These are phyloP conservation scores for Annulohypoxylon truncatum DNA, from an alignment of 2,329 filamentous ascomycete genomes.

Conservation along the genomic window DNA sequence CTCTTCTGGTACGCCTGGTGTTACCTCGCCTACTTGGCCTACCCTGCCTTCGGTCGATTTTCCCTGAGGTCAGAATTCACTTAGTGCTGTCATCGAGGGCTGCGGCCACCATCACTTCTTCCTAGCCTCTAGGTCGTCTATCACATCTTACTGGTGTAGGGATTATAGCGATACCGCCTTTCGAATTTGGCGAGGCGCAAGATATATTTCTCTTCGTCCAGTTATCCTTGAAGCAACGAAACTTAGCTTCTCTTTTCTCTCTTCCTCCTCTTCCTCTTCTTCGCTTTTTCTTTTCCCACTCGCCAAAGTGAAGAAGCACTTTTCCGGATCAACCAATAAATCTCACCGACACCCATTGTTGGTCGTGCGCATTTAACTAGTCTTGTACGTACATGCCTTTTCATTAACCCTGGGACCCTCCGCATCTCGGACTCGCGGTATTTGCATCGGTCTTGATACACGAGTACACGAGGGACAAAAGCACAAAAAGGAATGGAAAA, in stretches of 20 bases:
- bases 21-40: constrained; percentile 31
- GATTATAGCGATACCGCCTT: constrained; percentile 39
- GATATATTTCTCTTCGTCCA: constrained; percentile 28
- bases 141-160: constrained; percentile 38
- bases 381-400: constrained; percentile 32
- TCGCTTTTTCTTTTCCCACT: constrained; percentile 13
- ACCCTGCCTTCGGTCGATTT: constrained; percentile 20
- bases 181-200: constrained; percentile 28
- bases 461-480: constrained; percentile 33
- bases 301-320: constrained; percentile 21
- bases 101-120: constrained; percentile 27
- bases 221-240: constrained; percentile 24
- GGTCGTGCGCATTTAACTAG: constrained; percentile 34
- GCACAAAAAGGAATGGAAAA: constrained; percentile 28
- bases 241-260: constrained; percentile 28
- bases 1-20: constrained; percentile 19
- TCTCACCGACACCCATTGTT: constrained; percentile 23
- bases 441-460: constrained; percentile 25
- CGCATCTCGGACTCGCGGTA: constrained; percentile 29
- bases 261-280: neutral
- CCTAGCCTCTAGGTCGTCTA: constrained; percentile 29
- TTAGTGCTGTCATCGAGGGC: constrained; percentile 37
- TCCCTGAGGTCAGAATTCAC: constrained; percentile 37
- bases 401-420: constrained; percentile 22
- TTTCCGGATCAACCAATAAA: constrained; percentile 26